Conservation (phyloP, 495 filamentous ascomycete genomes). For the Neurospora sp. region DNA sequence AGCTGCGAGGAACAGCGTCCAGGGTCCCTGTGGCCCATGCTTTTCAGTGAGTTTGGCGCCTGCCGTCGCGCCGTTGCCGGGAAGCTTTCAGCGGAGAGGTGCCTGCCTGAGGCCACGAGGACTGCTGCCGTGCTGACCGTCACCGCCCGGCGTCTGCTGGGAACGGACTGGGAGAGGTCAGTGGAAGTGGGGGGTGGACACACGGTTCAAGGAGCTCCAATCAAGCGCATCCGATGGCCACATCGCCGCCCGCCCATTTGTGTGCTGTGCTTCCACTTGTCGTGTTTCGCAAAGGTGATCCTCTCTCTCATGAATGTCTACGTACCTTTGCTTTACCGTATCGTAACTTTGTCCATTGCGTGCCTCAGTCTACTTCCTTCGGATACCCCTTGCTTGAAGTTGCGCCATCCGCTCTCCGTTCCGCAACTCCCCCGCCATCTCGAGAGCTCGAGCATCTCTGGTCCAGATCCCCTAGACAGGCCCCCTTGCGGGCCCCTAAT, state of each 20-base stretch:
- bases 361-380: neutral
- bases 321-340: neutral
- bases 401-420: neutral
- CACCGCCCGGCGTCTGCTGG: neutral
- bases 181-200: neutral
- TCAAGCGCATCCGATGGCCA: neutral
- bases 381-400: neutral
- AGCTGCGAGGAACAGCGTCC: neutral
- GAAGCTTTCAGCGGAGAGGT: neutral
- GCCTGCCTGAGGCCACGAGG: neutral
- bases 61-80: neutral
- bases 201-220: neutral
- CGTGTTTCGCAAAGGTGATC: neutral
- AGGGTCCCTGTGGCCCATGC: neutral
- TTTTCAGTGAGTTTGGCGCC: neutral
- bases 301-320: neutral
- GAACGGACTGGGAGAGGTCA: neutral
- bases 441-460: constrained; percentile 13
- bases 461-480: constrained; percentile 27
- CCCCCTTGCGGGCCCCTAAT: constrained; percentile 29
- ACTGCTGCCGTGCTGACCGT: neutral
- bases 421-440: neutral
- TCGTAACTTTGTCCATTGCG: neutral
- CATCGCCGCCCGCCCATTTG: neutral
- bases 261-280: neutral